Evolutionary conservation across 306 rosid genomes (phyloP).

Genomic region (Quercus mongolica): DNA sequence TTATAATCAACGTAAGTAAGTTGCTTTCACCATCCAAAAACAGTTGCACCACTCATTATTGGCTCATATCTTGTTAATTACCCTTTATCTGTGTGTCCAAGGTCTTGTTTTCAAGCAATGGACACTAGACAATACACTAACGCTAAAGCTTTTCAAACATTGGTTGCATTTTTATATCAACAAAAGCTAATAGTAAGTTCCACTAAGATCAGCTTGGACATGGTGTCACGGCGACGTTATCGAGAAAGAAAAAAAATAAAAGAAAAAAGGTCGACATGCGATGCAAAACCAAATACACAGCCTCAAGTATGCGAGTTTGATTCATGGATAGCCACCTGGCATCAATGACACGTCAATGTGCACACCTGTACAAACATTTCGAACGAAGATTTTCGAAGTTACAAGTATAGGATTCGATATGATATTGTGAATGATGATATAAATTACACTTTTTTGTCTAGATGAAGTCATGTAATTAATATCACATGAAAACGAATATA

Average conservation of each 20-base stretch:
- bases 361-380: slow-evolving; percentile 13
- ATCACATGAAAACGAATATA: neutral
- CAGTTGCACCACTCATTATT: neutral
- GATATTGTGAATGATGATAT: too few relatives aligned
- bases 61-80: neutral
- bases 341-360: slow-evolving; percentile 33
- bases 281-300: neutral
- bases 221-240: slow-evolving; percentile 12
- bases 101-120: slow-evolving; percentile 35
- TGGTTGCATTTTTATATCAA: neutral
- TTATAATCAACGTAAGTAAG: neutral
- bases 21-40: slow-evolving; percentile 1
- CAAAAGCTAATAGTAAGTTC: neutral
- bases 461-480: neutral
- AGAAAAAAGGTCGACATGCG: neutral
- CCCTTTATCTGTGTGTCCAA: neutral
- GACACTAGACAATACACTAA: slow-evolving; percentile 47
- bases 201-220: slow-evolving; percentile 18
- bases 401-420: neutral
- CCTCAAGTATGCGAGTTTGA: neutral
- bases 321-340: slow-evolving; percentile 19
- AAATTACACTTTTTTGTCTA: neutral
- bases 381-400: neutral
- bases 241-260: neutral
- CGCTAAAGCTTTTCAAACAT: slow-evolving; percentile 4